Evolutionary conservation across 768 basidiomycete species (phyloP), one percentile per base, ranked within the genome.

Genomic region (Tricholoma matsutake): DNA sequence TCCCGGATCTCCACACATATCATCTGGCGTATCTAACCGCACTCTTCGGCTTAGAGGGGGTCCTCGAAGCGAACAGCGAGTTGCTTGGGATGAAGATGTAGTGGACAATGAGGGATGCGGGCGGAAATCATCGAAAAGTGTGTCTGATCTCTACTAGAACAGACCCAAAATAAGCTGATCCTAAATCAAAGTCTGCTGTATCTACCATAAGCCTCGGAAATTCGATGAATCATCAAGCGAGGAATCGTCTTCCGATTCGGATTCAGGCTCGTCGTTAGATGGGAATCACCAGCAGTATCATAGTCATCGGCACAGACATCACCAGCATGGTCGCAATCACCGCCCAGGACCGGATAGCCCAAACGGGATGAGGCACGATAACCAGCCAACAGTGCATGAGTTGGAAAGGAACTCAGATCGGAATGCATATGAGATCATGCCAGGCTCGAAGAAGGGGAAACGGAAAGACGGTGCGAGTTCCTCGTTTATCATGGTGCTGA

Each of bases 51-150:
- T 94, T 31, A 80, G 87, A 16, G 90, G 84, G 18, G 81, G 72
- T 9, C 77, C 81, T 37, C 75, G 77, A 31, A 75, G 75, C 28
- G 74, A 75, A 31, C 85, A 81, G 41, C 78, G 82, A 25, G 96
- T 98, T 0, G 86, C 83, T 0, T 97, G 96, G 96, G 82, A 76
- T 20, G 89, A 93, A 16, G 89, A 86, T 58, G 91, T 92, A 3
- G 82, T 96, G 2, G 96, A 98, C 71, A 97, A 98, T 68, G 96
- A 98, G 68, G 87, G 88, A 0, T 83, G 87, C 61, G 93, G 92
- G 6, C 87, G 83, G 81, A 96, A 97, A 75, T 92, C 90, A 64
- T 94, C 93, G 29, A 98, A 98, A 77, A 94, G 96, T 96, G 65
- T 83, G 4, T 14, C 4, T 45, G 16, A 35, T 57, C 18, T 34